Evolutionary conservation across 2,329 filamentous ascomycete genomes (phyloP), one percentile per base, ranked within the genome.

Genomic region (Claviceps spartinae): DNA sequence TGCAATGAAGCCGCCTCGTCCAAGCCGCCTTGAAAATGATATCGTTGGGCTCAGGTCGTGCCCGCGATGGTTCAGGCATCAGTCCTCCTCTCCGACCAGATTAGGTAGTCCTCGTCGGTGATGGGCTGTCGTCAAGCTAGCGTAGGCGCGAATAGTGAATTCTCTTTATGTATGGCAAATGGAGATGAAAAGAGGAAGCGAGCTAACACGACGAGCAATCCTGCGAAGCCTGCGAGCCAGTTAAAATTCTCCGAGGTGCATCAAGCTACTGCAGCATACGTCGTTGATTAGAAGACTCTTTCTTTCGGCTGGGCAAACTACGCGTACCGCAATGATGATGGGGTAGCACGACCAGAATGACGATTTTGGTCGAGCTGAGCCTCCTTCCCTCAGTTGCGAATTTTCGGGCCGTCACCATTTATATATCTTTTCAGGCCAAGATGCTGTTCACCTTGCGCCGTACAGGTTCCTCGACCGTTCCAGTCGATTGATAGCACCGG

Each of bases 1-100:
- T 59, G 56, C 38, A 61, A 61, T 56, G 60, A 59, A 34, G 30
- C 55, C 62, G 61, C 61, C 63, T 61, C 63, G 58, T 60, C 62
- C 52, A 51, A 55, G 48, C 54, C 56, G 56, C 54, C 60, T 59
- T 57, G 54, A 52, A 50, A 51, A 53, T 52, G 18, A 26, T 37
- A 22, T 18, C 3, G 47, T 63, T 61, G 61, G 61, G 57, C 56
- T 55, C 54, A 55, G 51, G 55, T 55, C 51, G 60, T 59, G 43
- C 46, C 36, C 8, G 30, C 44, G 14, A 30, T n/a, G 22, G 13
- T 24, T 43, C 50, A 30, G 44, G 44, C 50, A 43, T 51, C 37
- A 44, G 44, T 47, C 42, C 24, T 34, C 49, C 44, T 42, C 16
- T 36, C 18, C 50, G n/a, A 37, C 37, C 16, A 14, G 24, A n/a